Percentiles rank a stretch among this genome's conserved stretches.
Conservation (phyloP, 2,329 filamentous ascomycete species). For the Colletotrichum paranaense region DNA sequence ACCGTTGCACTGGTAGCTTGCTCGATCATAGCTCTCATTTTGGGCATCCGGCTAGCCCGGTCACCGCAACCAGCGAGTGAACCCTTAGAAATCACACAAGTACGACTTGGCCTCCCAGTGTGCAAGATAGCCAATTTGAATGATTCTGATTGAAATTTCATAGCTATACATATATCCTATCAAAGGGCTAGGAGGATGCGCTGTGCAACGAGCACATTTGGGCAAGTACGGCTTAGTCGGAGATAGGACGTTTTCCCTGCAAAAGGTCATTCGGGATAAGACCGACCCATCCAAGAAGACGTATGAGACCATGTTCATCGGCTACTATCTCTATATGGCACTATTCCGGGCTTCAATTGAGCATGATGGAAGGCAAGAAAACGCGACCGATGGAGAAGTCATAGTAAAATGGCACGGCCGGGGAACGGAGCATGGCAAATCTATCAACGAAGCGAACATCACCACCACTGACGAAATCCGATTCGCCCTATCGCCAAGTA, state of each 20-base stretch:
- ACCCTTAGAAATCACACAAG: slow-evolving; percentile 9
- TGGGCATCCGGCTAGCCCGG: background rate
- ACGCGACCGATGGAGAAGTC: background rate
- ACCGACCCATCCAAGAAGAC: background rate
- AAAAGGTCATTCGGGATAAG: background rate
- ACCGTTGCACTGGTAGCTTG: background rate
- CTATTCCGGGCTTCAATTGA: background rate
- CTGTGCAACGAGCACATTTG: background rate
- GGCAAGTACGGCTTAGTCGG: background rate
- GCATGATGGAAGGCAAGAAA: background rate
- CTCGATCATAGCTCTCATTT: background rate
- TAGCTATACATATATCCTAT: slow-evolving; percentile 11
- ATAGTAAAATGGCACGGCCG: background rate
- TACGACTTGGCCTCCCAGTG: background rate
- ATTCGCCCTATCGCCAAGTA: background rate
- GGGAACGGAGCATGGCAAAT: background rate
- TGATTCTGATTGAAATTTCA: background rate
- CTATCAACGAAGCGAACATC: background rate
- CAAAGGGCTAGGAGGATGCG: slow-evolving; percentile 3
- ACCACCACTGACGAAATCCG: background rate
- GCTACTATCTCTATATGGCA: slow-evolving; percentile 1
- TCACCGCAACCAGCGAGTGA: background rate
- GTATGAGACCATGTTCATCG: background rate
- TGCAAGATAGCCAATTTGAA: background rate
- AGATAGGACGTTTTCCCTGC: slow-evolving; percentile 1